Evolutionary conservation across 179 eudicot species (phyloP), one percentile per base, ranked within the genome.

Genomic region (Spinacia oleracea): DNA sequence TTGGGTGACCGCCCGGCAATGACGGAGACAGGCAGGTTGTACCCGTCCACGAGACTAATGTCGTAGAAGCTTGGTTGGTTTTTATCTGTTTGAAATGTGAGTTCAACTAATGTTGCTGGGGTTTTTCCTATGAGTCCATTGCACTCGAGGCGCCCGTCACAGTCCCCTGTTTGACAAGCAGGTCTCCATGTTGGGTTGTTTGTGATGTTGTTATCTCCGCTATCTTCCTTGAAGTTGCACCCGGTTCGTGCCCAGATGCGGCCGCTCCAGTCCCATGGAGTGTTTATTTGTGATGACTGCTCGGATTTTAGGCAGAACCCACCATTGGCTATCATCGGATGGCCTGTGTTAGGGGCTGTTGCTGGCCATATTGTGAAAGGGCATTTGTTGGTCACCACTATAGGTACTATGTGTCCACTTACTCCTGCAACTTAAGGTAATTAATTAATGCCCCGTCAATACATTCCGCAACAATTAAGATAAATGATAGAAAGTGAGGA

Each of bases 361-460:
- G 96, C 94, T 6, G 96, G 97, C 96, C 97, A 93, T 84, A 93
- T 90, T 45, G 90, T 87, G 72, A 85, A 91, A 6, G 90, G 86
- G 83, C 97, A 93, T 78, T 85, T 88, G 87, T 91, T 93, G 73
- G 58, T 85, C 6, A 93, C 77, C 77, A 82, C 66, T 21, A 93
- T 82, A 27, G 88, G 79, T 80, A 89, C 85, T 43, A 82, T 87
- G 75, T 89, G 80, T 32, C 77, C 83, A 32, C 34, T 48, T 43
- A 67, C 65, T 38, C 85, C 90, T 86, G 84, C 72, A 77, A 77
- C 0, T 2, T n/a, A 35, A 38, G 23, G n/a, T n/a, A n/a, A n/a
- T n/a, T n/a, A n/a, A n/a, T n/a, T n/a, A n/a, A n/a, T n/a, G n/a
- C n/a, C n/a, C n/a, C n/a, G n/a, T n/a, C n/a, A n/a, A n/a, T n/a